These are phyloP conservation scores for Wickerhamiella azymoides DNA, from an alignment of 805 yeast species.

Conservation along the genomic window DNA sequence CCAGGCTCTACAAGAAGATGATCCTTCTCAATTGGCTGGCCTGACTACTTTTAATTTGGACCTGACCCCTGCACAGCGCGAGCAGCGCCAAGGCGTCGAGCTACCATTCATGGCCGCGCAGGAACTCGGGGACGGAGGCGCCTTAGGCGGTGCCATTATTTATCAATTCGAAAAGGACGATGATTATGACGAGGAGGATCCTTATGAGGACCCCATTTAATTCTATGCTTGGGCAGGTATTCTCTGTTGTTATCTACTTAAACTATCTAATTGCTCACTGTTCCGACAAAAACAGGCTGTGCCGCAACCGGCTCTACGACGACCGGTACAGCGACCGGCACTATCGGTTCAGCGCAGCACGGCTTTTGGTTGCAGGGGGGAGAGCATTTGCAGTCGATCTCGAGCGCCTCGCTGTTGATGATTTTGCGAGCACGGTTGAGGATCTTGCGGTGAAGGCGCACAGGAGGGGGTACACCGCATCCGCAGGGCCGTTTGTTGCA, in stretches of 20 bases:
- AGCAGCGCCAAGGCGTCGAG: conserved; percentile 73
- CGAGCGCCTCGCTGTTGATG: conserved; percentile 4
- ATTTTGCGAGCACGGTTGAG: neutral
- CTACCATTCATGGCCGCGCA: conserved; percentile 90
- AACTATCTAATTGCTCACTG: neutral
- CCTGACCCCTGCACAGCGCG: conserved; percentile 59
- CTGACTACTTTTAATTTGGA: conserved; percentile 80
- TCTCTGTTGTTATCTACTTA: too few relatives aligned
- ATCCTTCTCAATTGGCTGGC: conserved; percentile 45
- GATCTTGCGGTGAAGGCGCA: conserved; percentile 1
- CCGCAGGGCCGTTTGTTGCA: neutral
- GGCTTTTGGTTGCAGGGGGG: neutral
- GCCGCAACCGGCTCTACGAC: too few relatives aligned
- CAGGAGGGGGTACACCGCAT: neutral
- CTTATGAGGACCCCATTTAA: conserved; percentile 75
- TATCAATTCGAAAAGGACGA: conserved; percentile 94
- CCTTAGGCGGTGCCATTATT: conserved; percentile 84
- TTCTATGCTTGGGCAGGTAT: too few relatives aligned
- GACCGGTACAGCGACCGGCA: neutral
- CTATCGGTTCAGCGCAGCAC: neutral
- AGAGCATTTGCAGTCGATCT: neutral
- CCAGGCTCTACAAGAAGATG: conserved; percentile 20
- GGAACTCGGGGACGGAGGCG: conserved; percentile 36
- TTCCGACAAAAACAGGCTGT: neutral
- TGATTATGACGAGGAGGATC: conserved; percentile 96